Percentiles rank a stretch among this genome's conserved stretches.
Conservation (phyloP, 805 yeast species). For the Priceomyces carsonii region DNA sequence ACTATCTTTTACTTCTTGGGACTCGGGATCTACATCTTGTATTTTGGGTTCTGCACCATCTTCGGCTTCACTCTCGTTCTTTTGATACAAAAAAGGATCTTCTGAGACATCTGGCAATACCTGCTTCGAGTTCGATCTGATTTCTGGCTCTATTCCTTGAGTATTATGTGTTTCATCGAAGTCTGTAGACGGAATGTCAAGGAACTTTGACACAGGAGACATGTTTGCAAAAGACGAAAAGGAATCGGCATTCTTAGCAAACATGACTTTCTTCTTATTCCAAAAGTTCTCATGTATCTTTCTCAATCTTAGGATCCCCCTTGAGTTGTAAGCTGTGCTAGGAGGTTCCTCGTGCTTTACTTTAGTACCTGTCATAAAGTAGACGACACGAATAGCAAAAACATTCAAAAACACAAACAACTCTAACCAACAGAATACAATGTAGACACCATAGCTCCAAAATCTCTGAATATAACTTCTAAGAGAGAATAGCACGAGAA, state of each 20-base stretch:
- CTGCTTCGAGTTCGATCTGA: background rate
- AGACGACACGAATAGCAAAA: constrained; percentile 6
- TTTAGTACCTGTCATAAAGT: constrained; percentile 10
- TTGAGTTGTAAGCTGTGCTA: constrained; percentile 3
- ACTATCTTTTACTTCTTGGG: background rate
- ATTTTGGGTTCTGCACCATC: background rate
- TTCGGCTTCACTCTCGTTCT: background rate
- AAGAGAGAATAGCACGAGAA: constrained; percentile 12
- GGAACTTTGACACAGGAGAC: constrained; percentile 5
- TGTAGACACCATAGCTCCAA: constrained; percentile 4
- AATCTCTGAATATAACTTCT: constrained; percentile 8
- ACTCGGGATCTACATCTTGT: background rate
- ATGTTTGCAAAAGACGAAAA: constrained; percentile 5
- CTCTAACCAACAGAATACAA: constrained; percentile 9
- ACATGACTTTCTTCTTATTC: constrained; percentile 6
- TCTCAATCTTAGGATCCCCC: constrained; percentile 8
- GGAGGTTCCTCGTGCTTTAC: constrained; percentile 1
- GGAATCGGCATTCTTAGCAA: constrained; percentile 1
- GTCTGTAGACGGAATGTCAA: constrained; percentile 4
- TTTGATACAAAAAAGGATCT: background rate
- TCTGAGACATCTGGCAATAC: background rate
- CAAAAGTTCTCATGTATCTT: constrained; percentile 13
- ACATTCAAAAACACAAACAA: constrained; percentile 8
- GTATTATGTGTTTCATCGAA: background rate
- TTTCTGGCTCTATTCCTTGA: background rate